Evolutionary conservation across 495 filamentous ascomycete species (phyloP).

Genomic region (Thozetella sp.): DNA sequence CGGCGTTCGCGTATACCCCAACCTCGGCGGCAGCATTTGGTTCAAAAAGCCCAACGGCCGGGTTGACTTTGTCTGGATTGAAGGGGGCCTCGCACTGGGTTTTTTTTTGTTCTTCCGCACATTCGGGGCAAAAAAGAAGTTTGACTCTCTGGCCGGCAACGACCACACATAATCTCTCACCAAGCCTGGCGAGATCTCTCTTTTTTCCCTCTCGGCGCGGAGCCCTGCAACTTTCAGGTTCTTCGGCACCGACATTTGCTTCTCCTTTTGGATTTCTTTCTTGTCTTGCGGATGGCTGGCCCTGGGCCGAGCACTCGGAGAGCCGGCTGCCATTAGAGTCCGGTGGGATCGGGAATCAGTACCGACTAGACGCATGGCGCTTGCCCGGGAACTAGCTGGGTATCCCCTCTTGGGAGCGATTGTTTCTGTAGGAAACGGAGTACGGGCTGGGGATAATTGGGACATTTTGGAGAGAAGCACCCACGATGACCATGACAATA

Average conservation of each 20-base stretch:
- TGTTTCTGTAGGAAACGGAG: constrained; percentile 5
- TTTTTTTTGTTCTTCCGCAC: constrained; percentile 9
- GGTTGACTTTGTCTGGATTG: constrained; percentile 7
- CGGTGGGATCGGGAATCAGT: constrained; percentile 1
- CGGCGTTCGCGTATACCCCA: constrained; percentile 19
- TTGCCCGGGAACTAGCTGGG: constrained; percentile 6
- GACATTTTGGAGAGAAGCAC: background rate
- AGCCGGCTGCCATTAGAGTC: background rate
- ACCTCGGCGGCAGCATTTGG: constrained; percentile 10
- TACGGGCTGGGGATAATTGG: constrained; percentile 10
- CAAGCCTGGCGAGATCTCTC: background rate
- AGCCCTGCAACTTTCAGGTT: constrained; percentile 15
- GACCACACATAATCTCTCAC: constrained; percentile 37
- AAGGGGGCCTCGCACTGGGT: constrained; percentile 1
- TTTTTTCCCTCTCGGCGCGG: background rate
- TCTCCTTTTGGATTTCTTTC: background rate
- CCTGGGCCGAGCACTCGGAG: background rate
- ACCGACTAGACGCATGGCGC: constrained; percentile 15
- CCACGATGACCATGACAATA: constrained; percentile 2
- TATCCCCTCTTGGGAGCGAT: background rate
- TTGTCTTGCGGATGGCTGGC: background rate
- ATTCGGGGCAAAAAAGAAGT: constrained; percentile 31
- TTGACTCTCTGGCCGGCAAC: constrained; percentile 43
- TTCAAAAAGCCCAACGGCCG: constrained; percentile 11
- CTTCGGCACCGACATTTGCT: constrained; percentile 2